phyloP scores from a whole-genome alignment of 257 asterid species.

The Solanum lignicaule region DNA sequence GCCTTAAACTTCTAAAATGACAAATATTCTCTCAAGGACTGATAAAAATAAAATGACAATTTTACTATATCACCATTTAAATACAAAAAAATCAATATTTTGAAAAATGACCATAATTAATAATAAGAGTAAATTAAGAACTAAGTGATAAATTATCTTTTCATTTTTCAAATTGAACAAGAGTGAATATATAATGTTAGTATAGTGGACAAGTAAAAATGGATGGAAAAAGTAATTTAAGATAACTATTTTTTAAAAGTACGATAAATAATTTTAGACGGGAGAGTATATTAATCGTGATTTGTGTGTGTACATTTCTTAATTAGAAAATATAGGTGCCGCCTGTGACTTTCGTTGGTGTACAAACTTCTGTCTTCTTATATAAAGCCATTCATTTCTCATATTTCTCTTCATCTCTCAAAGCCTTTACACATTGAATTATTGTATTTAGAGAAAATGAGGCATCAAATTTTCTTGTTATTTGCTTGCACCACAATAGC shows the following conservation, averaged over 20 bases:
- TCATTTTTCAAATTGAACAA: background rate
- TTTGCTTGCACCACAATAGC: background rate
- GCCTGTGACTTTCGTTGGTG: background rate
- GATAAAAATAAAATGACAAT: no score
- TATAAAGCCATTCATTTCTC: background rate
- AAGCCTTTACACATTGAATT: background rate
- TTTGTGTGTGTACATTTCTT: background rate
- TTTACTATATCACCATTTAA: background rate
- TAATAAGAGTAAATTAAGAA: background rate
- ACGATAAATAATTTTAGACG: background rate
- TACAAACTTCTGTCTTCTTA: background rate
- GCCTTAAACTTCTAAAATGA: background rate
- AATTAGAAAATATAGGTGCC: background rate
- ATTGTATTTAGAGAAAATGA: background rate
- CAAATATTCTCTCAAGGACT: background rate
- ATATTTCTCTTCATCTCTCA: background rate
- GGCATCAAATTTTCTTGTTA: background rate
- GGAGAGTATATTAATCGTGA: background rate
- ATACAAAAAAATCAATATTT: no score
- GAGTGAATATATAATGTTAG: no score
- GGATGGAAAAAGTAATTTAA: background rate
- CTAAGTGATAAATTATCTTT: background rate
- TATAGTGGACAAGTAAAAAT: background rate
- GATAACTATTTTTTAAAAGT: accelerated
- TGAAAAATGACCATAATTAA: no score